phyloP scores from a whole-genome alignment of 2,329 filamentous ascomycete genomes.

The Pseudofabraea citricarpa region DNA sequence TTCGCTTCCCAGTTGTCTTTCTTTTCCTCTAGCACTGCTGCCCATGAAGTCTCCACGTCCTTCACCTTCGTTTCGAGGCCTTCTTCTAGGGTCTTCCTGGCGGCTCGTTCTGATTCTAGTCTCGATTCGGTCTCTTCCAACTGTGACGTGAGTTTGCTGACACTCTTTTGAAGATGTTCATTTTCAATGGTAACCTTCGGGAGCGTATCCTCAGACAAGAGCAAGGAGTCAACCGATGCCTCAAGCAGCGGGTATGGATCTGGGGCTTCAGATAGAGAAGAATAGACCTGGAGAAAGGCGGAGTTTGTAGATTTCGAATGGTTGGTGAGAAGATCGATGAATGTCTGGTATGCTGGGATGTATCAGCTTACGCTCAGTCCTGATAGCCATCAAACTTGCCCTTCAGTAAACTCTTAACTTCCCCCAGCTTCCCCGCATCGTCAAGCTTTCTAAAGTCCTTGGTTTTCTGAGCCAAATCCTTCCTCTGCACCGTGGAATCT shows the following conservation, averaged over 20 bases:
- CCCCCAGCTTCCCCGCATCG: conserved; percentile 76
- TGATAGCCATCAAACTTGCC: conserved; percentile 41
- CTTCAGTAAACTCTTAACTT: conserved; percentile 88
- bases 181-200: conserved; percentile 89
- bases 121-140: conserved; percentile 78
- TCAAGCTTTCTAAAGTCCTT: conserved; percentile 96
- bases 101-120: conserved; percentile 71
- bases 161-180: conserved; percentile 74
- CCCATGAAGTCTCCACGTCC: conserved; percentile 87
- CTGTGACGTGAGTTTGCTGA: conserved; percentile 70
- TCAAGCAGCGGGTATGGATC: conserved; percentile 96
- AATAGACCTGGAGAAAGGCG: conserved; percentile 89
- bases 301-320: conserved; percentile 93
- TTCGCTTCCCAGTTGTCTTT: conserved; percentile 95
- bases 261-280: conserved; percentile 87
- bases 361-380: conserved; percentile 6
- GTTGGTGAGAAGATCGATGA: conserved; percentile 93
- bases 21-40: conserved; percentile 85
- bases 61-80: conserved; percentile 75
- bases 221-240: conserved; percentile 89
- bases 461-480: conserved; percentile 97
- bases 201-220: conserved; percentile 86
- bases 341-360: conserved; percentile 79
- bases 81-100: conserved; percentile 71
- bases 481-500: conserved; percentile 92